A percentile compares a stretch with the other conserved stretches of the same genome.
phyloP scores from a whole-genome alignment of 768 basidiomycete species.

The Russula earlei region DNA sequence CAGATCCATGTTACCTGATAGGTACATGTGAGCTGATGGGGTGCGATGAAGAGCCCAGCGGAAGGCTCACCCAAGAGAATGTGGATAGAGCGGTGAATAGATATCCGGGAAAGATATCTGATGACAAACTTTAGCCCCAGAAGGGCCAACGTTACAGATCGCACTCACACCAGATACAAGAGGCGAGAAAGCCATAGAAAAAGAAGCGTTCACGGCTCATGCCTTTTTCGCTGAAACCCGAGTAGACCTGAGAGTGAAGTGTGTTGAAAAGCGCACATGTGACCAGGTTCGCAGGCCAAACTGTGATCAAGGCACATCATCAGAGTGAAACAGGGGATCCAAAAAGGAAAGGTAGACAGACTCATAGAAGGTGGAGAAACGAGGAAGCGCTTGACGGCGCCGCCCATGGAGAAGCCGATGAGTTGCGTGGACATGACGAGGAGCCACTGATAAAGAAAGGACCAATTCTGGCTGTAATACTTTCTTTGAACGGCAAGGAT shows the following conservation, averaged over 20 bases:
- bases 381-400: slow-evolving; percentile 64
- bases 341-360: slow-evolving; percentile 13
- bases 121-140: slow-evolving; percentile 22
- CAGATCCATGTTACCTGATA: slow-evolving; percentile 20
- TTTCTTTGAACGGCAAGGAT: slow-evolving; percentile 66
- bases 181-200: slow-evolving; percentile 46
- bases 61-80: slow-evolving; percentile 19
- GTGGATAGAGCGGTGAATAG: slow-evolving; percentile 21
- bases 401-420: slow-evolving; percentile 79
- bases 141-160: background rate
- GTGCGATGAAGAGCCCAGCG: background rate
- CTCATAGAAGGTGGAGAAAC: slow-evolving; percentile 49
- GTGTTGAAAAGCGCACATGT: slow-evolving; percentile 72
- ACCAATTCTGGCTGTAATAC: slow-evolving; percentile 45
- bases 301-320: slow-evolving; percentile 13
- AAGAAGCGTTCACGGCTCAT: slow-evolving; percentile 74
- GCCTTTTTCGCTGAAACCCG: slow-evolving; percentile 53
- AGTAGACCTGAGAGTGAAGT: slow-evolving; percentile 58
- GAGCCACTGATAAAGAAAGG: slow-evolving; percentile 62
- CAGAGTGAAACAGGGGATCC: background rate
- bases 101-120: slow-evolving; percentile 21
- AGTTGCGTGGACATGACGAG: slow-evolving; percentile 66
- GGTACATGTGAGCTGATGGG: background rate
- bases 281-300: slow-evolving; percentile 73
- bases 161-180: slow-evolving; percentile 39